Percentiles rank a stretch among this genome's conserved stretches.
These are phyloP conservation scores for Sparassis latifolia DNA, from an alignment of 1,284 basidiomycete genomes.

Conservation along the genomic window DNA sequence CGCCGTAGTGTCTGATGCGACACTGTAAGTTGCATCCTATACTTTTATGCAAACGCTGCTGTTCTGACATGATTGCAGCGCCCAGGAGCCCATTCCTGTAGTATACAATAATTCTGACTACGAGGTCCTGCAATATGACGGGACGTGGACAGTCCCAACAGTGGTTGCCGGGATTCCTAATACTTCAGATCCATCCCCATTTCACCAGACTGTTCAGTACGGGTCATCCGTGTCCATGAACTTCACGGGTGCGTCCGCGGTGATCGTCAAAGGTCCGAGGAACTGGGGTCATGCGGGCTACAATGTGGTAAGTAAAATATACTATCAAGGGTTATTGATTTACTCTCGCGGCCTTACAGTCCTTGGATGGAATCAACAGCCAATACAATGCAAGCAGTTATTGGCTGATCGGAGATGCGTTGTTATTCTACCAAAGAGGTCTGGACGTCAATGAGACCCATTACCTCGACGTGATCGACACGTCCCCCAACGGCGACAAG, in stretches of 20 bases:
- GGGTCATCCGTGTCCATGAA: conserved; percentile 23
- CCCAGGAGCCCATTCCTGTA: not conserved
- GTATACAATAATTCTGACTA: conserved; percentile 20
- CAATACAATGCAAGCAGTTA: conserved; percentile 26
- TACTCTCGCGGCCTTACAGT: not conserved
- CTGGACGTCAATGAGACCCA: conserved; percentile 25
- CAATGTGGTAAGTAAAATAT: conserved; percentile 15
- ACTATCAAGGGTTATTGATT: not conserved
- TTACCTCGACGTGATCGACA: conserved; percentile 18
- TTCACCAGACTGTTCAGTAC: conserved; percentile 16
- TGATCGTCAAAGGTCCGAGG: conserved; percentile 22
- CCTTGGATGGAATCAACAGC: conserved; percentile 21
- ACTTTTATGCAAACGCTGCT: too few species aligned
- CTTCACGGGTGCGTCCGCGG: conserved; percentile 18
- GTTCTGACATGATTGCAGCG: not conserved
- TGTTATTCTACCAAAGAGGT: conserved; percentile 27
- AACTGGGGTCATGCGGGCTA: conserved; percentile 21
- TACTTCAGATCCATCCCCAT: conserved; percentile 21
- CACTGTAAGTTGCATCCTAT: too few species aligned
- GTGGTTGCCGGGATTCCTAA: conserved; percentile 18
- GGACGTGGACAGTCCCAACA: conserved; percentile 17
- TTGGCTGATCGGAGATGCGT: conserved; percentile 27
- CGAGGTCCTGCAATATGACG: conserved; percentile 20
- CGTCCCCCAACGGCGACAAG: conserved; percentile 7
- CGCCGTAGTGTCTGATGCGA: conserved; percentile 12